Evolutionary conservation across 192 early-diverging fungal species (phyloP), one percentile per base, ranked within the genome.

Genomic region (Coemansia sp.): DNA sequence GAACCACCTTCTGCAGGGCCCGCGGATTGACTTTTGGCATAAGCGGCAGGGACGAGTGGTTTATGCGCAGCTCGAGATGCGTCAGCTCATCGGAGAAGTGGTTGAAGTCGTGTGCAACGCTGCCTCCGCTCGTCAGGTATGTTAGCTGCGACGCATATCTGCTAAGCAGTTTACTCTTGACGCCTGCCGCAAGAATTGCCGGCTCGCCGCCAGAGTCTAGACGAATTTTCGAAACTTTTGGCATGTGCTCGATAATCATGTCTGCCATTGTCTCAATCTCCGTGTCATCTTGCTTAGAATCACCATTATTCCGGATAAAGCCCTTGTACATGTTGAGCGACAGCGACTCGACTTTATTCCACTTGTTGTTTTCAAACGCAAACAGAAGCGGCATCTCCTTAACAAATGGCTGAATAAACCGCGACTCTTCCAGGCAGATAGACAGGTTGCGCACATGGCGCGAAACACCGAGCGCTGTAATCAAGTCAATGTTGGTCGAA

Each of bases 401-500:
- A 9, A 51, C 49, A 51, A 51, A 51, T 4, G 49, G 49, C 49
- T 15, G 9, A 30, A 51, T 30, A 51, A 51, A 51, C 27, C 11
- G 23, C 27, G n/a, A 25, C 25, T 25, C 49, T 0, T 51, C 49
- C n/a, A 51, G 25, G 13, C 49, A 51, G 14, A 51, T 33, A 11
- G 5, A 14, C 23, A 51, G 12, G 11, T n/a, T 33, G 15, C 25
- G 23, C 12, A 51, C 49, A 51, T 51, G 33, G 1, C 14, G 12
- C 7, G 24, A 25, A 25, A 13, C 12, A 12, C 27, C 49, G 4
- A 51, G 49, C 25, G 49, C 8, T 30, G 49, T 51, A 27, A 51
- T 51, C 49, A 51, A 17, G 25, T 51, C 49, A 33, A 51, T 51
- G 25, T 51, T 51, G 21, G 49, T 33, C 14, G 24, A 51, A 51